Evolutionary conservation across 495 filamentous ascomycete species (phyloP), one percentile per base, ranked within the genome.

Genomic region (Lophiostoma macrostomum): DNA sequence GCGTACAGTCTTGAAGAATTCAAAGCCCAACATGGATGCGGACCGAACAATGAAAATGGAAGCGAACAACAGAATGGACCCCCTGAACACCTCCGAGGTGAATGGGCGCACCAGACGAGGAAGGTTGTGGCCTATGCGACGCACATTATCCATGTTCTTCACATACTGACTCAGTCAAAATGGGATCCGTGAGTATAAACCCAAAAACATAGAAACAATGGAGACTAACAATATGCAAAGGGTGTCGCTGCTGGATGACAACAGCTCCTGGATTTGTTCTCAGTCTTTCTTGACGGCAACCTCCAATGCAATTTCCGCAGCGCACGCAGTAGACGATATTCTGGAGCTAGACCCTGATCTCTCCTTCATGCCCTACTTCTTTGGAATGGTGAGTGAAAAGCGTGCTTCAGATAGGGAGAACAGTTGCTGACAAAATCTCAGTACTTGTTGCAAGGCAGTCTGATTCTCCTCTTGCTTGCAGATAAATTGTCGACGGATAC

Each of bases 291-390:
- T 77, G 29, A 71, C 69, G 18, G 75, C 73, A 18, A 77, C 76
- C 11, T 74, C 71, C 3, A 78, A 80, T 61, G 77, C 80, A 0
- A 67, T 82, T 12, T 71, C 72, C 23, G 79, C 78, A 7, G 75
- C 79, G 18, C 71, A 76, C 34, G 76, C 79, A 0, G 71, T 83
- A 30, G 68, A 67, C 13, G 68, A 74, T 19, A 81, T 83, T 27
- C 66, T 83, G 24, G 69, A 75, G 16, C 67, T 76, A 38, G 80
- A 83, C 57, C 75, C 76, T 2, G 77, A 80, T 53, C 66, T 82
- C 27, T 75, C 74, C 39, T 82, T 81, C 47, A 82, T 83, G 73
- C 79, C 80, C 8, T 83, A 79, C 62, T 72, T 82, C 19, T 80
- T 81, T 40, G 79, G 80, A 6, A 79, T 82, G 13, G 55, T 58